phyloP scores from a whole-genome alignment of 805 yeast genomes.

The Wickerhamiella azyma region DNA sequence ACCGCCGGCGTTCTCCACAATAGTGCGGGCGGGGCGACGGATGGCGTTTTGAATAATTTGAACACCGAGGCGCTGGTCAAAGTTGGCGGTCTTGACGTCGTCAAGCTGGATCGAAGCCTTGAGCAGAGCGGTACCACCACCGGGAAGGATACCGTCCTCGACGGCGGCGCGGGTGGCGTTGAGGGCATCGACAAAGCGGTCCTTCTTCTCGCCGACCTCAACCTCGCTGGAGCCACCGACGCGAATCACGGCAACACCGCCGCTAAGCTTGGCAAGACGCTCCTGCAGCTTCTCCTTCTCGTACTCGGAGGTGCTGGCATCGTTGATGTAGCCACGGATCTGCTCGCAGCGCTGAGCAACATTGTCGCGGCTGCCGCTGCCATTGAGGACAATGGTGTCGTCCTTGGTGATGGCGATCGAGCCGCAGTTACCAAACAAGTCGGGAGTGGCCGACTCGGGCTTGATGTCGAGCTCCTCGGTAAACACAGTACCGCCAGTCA shows the following conservation, averaged over 20 bases:
- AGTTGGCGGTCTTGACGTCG: constrained; percentile 62
- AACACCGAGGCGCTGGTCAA: constrained; percentile 94
- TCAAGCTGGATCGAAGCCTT: constrained; percentile 77
- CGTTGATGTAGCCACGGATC: constrained; percentile 69
- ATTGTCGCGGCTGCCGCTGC: constrained; percentile 74
- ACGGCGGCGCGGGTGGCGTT: constrained; percentile 99
- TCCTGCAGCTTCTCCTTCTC: constrained; percentile 95
- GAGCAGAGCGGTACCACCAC: constrained; percentile 97
- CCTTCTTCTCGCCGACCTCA: constrained; percentile 99
- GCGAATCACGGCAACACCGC: constrained; percentile 96
- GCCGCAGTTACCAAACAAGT: constrained; percentile 82
- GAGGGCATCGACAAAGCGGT: constrained; percentile 94
- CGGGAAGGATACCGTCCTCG: constrained; percentile 96
- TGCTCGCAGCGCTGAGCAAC: constrained; percentile 84
- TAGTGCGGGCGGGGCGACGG: constrained; percentile 88
- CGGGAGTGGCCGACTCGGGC: constrained; percentile 87
- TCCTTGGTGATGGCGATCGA: constrained; percentile 87
- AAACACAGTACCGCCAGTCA: constrained; percentile 77
- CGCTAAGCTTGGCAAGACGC: constrained; percentile 90
- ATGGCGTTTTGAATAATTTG: constrained; percentile 86
- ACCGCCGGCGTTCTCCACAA: constrained; percentile 92
- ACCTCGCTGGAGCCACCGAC: constrained; percentile 97
- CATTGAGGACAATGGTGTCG: constrained; percentile 87
- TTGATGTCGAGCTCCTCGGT: constrained; percentile 91
- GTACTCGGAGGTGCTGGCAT: constrained; percentile 63